phyloP scores from a whole-genome alignment of 495 filamentous ascomycete genomes.

The Letharia lupina region DNA sequence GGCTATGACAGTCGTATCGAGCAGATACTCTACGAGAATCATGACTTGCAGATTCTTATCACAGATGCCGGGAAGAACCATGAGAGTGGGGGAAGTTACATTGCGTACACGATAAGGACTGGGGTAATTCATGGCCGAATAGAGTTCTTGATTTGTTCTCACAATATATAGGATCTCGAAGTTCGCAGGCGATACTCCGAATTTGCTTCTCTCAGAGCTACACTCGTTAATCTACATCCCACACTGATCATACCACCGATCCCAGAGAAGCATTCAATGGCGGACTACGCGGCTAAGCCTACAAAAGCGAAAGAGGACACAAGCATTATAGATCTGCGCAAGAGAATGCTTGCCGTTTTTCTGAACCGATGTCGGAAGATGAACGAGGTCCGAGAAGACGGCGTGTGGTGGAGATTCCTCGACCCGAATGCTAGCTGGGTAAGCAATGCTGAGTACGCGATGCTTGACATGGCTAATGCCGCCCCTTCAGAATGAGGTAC shows the following conservation, averaged over 20 bases:
- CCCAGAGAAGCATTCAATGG: conserved; percentile 96
- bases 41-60: conserved; percentile 79
- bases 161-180: conserved; percentile 66
- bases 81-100: conserved; percentile 82
- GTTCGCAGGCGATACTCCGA: conserved; percentile 94
- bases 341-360: conserved; percentile 93
- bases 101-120: conserved; percentile 93
- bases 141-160: conserved; percentile 13
- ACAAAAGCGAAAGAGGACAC: conserved; percentile 97
- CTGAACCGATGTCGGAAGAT: conserved; percentile 86
- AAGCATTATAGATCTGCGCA: conserved; percentile 88
- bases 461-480: conserved; percentile 17
- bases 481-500: conserved; percentile 66
- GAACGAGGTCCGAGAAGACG: conserved; percentile 88
- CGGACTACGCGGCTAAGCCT: conserved; percentile 94
- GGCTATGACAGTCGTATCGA: conserved; percentile 93
- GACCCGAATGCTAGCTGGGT: conserved; percentile 99
- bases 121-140: conserved; percentile 53
- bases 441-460: conserved; percentile 26
- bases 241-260: conserved; percentile 94
- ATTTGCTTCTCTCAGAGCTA: conserved; percentile 85
- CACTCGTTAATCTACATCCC: conserved; percentile 81
- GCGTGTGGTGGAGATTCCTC: conserved; percentile 93
- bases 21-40: conserved; percentile 92
- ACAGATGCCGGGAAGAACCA: conserved; percentile 90